phyloP scores from a whole-genome alignment of 2,329 filamentous ascomycete genomes.

The Scytalidium lignicola region DNA sequence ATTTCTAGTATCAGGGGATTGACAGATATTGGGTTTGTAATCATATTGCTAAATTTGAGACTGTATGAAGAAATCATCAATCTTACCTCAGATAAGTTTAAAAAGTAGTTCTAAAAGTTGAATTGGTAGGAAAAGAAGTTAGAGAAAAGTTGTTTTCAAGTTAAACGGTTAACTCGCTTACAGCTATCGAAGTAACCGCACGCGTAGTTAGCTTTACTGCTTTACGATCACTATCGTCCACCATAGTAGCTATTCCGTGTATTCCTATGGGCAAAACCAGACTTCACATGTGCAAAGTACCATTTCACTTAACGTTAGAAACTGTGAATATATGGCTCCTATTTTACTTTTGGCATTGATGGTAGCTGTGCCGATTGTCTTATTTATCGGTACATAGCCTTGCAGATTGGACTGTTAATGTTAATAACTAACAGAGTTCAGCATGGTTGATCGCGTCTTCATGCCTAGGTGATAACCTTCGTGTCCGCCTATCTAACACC shows the following conservation, averaged over 20 bases:
- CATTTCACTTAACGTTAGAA: not conserved
- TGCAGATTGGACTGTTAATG: too few relatives aligned
- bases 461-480: slow-evolving; percentile 26
- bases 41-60: slow-evolving; percentile 44
- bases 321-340: slow-evolving; percentile 13
- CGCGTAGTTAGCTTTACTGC: too few relatives aligned
- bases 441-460: slow-evolving; percentile 30
- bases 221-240: too few relatives aligned
- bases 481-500: slow-evolving; percentile 17
- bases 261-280: too few relatives aligned
- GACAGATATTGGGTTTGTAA: slow-evolving; percentile 67
- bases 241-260: too few relatives aligned
- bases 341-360: slow-evolving; percentile 17
- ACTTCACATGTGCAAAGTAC: too few relatives aligned
- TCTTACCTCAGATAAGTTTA: not conserved
- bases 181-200: too few relatives aligned
- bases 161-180: too few relatives aligned
- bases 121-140: too few relatives aligned
- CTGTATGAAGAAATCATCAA: not conserved
- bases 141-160: too few relatives aligned
- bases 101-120: too few relatives aligned
- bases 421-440: slow-evolving; percentile 5
- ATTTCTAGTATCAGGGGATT: slow-evolving; percentile 65
- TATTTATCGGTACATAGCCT: too few relatives aligned
- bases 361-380: slow-evolving; percentile 11